phyloP scores from a whole-genome alignment of 2,329 filamentous ascomycete species.

The Simplicillium aogashimaense region DNA sequence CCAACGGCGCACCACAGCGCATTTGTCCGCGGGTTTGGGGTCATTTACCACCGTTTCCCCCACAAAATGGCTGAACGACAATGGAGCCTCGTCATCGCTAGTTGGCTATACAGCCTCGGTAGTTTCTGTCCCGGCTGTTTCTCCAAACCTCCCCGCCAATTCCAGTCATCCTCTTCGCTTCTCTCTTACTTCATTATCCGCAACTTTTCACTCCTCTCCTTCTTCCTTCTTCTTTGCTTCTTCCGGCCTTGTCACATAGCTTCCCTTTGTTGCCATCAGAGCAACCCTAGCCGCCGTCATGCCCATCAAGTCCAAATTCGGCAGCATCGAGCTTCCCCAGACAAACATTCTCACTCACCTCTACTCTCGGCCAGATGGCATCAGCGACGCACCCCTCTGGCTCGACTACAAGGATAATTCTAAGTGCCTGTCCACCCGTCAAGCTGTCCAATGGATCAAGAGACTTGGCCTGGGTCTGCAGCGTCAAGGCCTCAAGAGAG shows the following conservation, averaged over 20 bases:
- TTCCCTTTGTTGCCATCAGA: too few species aligned
- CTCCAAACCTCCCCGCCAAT: too few species aligned
- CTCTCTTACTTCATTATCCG: too few species aligned
- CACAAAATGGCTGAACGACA: too few species aligned
- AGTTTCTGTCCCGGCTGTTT: background rate
- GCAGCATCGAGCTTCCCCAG: slow-evolving; percentile 30
- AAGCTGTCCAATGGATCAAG: slow-evolving; percentile 40
- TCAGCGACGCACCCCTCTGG: slow-evolving; percentile 39
- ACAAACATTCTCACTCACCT: slow-evolving; percentile 30
- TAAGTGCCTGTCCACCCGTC: slow-evolving; percentile 32
- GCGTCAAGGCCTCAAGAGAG: slow-evolving; percentile 29
- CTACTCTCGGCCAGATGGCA: slow-evolving; percentile 17
- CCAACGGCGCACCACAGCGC: too few species aligned
- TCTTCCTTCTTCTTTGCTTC: too few species aligned
- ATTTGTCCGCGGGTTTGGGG: too few species aligned
- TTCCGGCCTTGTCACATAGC: too few species aligned
- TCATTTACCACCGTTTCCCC: too few species aligned
- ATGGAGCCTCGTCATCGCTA: too few species aligned
- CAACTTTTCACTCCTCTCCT: too few species aligned
- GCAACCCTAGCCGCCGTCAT: slow-evolving; percentile 18
- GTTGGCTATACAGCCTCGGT: slow-evolving; percentile 1
- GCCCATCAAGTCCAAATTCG: slow-evolving; percentile 32
- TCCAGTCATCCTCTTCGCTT: too few species aligned
- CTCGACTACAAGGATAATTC: slow-evolving; percentile 36
- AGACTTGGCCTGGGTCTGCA: slow-evolving; percentile 39